These are phyloP conservation scores for Colletotrichum sp. DNA, from an alignment of 2,329 filamentous ascomycete species.

Conservation along the genomic window DNA sequence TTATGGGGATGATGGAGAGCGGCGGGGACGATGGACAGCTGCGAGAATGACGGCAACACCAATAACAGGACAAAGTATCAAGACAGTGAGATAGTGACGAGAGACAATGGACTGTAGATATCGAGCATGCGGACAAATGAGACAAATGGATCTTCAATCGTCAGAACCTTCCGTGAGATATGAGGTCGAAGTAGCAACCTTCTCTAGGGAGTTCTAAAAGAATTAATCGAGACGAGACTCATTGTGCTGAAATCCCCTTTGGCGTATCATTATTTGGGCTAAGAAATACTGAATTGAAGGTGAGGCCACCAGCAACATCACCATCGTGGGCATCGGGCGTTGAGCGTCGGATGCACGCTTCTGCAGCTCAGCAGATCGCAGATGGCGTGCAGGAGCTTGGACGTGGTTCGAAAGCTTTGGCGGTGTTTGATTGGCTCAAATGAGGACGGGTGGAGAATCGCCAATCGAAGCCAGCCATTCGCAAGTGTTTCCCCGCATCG, in stretches of 20 bases:
- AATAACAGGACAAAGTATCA: background rate
- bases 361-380: constrained; percentile 5
- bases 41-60: accelerated
- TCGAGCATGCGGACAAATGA: background rate
- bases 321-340: background rate
- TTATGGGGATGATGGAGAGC: background rate
- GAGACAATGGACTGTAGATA: accelerated
- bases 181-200: background rate
- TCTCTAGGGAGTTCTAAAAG: background rate
- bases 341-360: background rate
- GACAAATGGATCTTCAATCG: background rate
- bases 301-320: background rate
- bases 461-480: background rate
- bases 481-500: constrained; percentile 15
- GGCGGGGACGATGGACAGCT: background rate
- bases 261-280: accelerated
- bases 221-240: background rate
- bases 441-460: background rate
- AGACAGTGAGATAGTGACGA: background rate
- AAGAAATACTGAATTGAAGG: background rate
- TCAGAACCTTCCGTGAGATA: background rate
- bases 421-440: background rate
- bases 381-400: constrained; percentile 21
- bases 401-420: background rate
- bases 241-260: accelerated